Percentiles rank a stretch among this genome's conserved stretches.
Conservation (phyloP, 108 stramenopile genomes). For the Licmophora abbreviata region DNA sequence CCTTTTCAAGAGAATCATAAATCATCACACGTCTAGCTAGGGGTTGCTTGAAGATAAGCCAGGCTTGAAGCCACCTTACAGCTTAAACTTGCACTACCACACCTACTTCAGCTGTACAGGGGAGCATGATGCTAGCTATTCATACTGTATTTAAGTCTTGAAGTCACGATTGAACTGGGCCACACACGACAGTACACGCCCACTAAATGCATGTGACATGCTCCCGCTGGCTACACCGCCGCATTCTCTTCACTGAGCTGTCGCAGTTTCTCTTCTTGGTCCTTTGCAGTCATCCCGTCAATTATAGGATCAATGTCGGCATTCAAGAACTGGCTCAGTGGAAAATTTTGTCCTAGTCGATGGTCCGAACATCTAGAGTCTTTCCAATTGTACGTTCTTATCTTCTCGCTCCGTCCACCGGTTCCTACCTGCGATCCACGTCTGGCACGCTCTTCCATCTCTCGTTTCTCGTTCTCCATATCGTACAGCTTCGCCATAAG, state of each 20-base stretch:
- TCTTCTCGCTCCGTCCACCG: constrained; percentile 91
- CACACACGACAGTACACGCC: no score
- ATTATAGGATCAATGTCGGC: constrained; percentile 76
- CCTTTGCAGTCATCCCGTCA: constrained; percentile 66
- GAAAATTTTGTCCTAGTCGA: constrained; percentile 82
- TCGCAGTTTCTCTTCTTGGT: constrained; percentile 74
- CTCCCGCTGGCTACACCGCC: no score
- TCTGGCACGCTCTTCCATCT: constrained; percentile 67
- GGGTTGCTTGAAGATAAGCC: no score
- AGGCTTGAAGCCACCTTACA: no score
- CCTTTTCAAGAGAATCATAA: no score
- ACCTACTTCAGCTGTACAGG: no score
- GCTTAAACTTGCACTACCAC: no score
- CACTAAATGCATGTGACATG: no score
- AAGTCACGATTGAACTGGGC: no score
- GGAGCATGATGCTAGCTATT: no score
- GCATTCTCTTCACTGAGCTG: constrained; percentile 1
- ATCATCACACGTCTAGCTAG: no score
- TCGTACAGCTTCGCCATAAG: constrained; percentile 83
- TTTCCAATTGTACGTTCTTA: constrained; percentile 98
- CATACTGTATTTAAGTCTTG: no score
- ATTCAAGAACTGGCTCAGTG: constrained; percentile 59
- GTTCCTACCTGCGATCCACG: constrained; percentile 88
- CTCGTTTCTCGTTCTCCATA: constrained; percentile 78
- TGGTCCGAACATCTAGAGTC: constrained; percentile 94